Evolutionary conservation across 768 basidiomycete species (phyloP).

Genomic region (Tricholoma sp.): DNA sequence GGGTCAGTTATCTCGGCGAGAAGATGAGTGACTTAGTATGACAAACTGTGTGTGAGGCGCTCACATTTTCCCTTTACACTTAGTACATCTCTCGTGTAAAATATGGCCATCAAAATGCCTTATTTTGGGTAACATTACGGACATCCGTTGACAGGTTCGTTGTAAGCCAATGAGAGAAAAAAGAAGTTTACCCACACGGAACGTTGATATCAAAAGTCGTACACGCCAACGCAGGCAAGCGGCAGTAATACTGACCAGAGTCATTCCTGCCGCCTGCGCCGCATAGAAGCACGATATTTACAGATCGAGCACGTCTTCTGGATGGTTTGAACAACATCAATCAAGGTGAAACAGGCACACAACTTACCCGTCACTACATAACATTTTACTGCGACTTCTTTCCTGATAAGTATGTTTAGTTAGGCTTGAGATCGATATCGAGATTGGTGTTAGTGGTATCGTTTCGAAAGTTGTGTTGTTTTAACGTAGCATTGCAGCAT

Average conservation of each 20-base stretch:
- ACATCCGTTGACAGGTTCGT: too few species aligned
- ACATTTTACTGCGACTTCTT: neutral
- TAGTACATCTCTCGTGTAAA: too few species aligned
- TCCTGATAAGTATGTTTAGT: neutral
- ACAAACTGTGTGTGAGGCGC: too few species aligned
- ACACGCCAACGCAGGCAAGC: neutral
- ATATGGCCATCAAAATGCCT: too few species aligned
- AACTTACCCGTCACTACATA: neutral
- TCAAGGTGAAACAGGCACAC: neutral
- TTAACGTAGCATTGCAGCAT: neutral
- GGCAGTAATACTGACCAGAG: neutral
- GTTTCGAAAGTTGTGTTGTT: neutral
- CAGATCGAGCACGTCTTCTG: neutral
- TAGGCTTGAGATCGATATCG: neutral
- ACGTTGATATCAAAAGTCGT: too few species aligned
- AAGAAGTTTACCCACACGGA: too few species aligned
- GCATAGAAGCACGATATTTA: neutral
- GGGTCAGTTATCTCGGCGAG: too few species aligned
- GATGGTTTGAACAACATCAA: neutral
- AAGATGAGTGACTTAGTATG: too few species aligned
- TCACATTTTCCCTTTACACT: too few species aligned
- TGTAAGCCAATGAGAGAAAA: too few species aligned
- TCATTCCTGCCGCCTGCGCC: neutral
- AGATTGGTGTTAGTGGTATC: neutral
- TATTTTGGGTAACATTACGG: too few species aligned